phyloP scores from a whole-genome alignment of 257 asterid species.

The Plantago elongata region DNA sequence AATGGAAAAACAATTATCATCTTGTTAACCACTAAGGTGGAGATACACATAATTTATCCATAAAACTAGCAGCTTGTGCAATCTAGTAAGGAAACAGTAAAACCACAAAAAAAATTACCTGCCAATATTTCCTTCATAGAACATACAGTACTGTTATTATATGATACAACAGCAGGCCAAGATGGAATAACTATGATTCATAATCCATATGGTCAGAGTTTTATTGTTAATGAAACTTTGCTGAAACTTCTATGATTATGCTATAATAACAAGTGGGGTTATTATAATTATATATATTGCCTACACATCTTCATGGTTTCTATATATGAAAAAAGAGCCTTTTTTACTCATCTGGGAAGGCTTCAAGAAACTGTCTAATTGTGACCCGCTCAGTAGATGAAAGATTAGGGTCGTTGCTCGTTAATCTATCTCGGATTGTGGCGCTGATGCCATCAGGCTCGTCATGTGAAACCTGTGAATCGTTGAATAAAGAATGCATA shows the following conservation, averaged over 20 bases:
- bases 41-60: no score
- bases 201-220: constrained; percentile 5
- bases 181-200: not conserved
- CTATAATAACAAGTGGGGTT: constrained; percentile 12
- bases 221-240: not conserved
- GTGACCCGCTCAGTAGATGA: constrained; percentile 46
- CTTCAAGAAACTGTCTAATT: constrained; percentile 59
- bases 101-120: no score
- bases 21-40: no score
- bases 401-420: constrained; percentile 61
- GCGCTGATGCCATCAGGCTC: constrained; percentile 36
- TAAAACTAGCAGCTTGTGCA: no score
- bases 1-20: no score
- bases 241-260: constrained; percentile 2
- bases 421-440: constrained; percentile 52
- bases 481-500: not conserved
- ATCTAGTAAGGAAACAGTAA: no score
- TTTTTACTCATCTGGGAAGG: constrained; percentile 43
- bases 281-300: constrained; percentile 7
- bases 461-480: constrained; percentile 50
- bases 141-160: not conserved
- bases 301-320: constrained; percentile 29
- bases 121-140: no score
- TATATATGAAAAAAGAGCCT: constrained; percentile 20
- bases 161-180: not conserved